Evolutionary conservation across 2,329 filamentous ascomycete species (phyloP).

Genomic region (Xylariomycetidae sp.): DNA sequence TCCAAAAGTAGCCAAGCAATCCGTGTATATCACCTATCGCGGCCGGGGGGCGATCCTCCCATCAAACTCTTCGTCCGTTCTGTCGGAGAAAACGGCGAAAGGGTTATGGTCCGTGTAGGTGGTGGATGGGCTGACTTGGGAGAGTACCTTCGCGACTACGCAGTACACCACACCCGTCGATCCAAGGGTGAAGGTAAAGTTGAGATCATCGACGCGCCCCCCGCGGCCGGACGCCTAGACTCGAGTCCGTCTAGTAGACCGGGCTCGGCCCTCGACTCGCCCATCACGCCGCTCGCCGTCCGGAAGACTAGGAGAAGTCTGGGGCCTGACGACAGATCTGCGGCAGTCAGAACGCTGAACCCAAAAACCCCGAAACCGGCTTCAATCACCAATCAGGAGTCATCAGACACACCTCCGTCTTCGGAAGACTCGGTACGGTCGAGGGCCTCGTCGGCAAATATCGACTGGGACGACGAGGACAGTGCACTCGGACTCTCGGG

Average conservation of each 20-base stretch:
- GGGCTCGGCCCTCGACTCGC: conserved; percentile 32
- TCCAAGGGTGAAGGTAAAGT: conserved; percentile 50
- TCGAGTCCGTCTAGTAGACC: conserved; percentile 40
- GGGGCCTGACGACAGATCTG: conserved; percentile 31
- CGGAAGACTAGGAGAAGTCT: conserved; percentile 49
- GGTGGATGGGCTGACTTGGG: conserved; percentile 97
- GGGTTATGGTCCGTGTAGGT: conserved; percentile 96
- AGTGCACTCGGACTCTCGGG: conserved; percentile 65
- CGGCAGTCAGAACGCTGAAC: too few species aligned
- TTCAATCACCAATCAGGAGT: conserved; percentile 15
- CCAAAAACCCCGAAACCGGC: conserved; percentile 39
- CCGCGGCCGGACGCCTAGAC: conserved; percentile 25
- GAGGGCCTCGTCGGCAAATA: conserved; percentile 43
- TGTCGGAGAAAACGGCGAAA: conserved; percentile 83
- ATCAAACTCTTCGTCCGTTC: conserved; percentile 93
- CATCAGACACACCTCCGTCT: conserved; percentile 37
- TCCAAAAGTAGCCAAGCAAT: conserved; percentile 62
- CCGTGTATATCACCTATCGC: conserved; percentile 86
- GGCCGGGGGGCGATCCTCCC: conserved; percentile 76
- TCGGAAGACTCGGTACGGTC: conserved; percentile 43
- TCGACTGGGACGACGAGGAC: conserved; percentile 57
- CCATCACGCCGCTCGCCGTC: conserved; percentile 46
- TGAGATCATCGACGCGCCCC: conserved; percentile 51
- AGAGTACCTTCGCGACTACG: conserved; percentile 92
- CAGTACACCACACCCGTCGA: conserved; percentile 81